Percentiles rank a stretch among this genome's conserved stretches.
These are phyloP conservation scores for Akanthomyces uredinophilus DNA, from an alignment of 2,329 filamentous ascomycete species.

Conservation along the genomic window DNA sequence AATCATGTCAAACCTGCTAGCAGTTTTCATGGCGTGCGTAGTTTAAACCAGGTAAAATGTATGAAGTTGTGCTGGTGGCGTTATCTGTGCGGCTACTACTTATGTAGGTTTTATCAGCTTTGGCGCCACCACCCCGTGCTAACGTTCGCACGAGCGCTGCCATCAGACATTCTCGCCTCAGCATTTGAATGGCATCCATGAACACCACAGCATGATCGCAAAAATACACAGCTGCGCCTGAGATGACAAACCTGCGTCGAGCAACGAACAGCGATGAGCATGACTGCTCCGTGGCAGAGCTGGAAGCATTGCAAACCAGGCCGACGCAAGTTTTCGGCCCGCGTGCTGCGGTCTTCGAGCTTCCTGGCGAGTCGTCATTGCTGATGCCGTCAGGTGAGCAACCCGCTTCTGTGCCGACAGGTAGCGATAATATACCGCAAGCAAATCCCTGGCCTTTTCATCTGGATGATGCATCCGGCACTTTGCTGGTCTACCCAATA, in stretches of 20 bases:
- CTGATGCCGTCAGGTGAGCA: not conserved
- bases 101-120: not conserved
- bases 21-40: not conserved
- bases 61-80: not conserved
- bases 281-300: not conserved
- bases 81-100: not conserved
- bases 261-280: not conserved
- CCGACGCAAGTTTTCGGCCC: not conserved
- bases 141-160: not conserved
- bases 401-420: not conserved
- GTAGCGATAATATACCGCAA: not conserved
- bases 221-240: not conserved
- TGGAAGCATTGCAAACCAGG: not conserved
- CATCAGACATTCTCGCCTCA: not conserved
- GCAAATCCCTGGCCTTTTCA: conserved; percentile 29
- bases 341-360: conserved; percentile 27
- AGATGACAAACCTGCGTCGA: not conserved
- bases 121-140: not conserved
- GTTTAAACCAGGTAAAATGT: not conserved
- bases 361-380: conserved; percentile 26
- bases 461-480: conserved; percentile 20
- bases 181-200: not conserved
- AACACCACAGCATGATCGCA: not conserved
- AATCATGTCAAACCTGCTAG: no score
- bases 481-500: not conserved